Evolutionary conservation across 78 protist species (phyloP).

Genomic region (Speleostelium caveatum): DNA sequence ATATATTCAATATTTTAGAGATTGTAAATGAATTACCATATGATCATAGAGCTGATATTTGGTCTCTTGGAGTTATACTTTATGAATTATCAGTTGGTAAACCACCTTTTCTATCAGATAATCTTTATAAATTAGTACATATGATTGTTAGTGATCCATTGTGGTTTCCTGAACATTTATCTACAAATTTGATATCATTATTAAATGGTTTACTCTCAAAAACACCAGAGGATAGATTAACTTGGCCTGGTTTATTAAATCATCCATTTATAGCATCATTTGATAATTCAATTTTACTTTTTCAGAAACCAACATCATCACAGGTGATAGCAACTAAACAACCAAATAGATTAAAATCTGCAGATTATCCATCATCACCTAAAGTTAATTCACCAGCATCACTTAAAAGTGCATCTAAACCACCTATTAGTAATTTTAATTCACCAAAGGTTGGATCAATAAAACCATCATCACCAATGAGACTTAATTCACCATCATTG

Average conservation of each 20-base stretch:
- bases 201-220: constrained; percentile 83
- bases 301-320: not conserved
- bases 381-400: no score
- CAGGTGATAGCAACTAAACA: not conserved
- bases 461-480: not conserved
- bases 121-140: constrained; percentile 7
- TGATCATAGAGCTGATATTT: constrained; percentile 94
- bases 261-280: constrained; percentile 87
- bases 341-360: not conserved
- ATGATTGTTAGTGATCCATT: constrained; percentile 1
- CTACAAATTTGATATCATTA: constrained; percentile 7
- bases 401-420: no score
- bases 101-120: constrained; percentile 94
- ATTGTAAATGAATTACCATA: constrained; percentile 94
- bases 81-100: constrained; percentile 91
- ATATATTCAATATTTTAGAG: constrained; percentile 46
- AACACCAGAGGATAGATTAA: constrained; percentile 81
- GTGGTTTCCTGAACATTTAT: not conserved
- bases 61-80: constrained; percentile 93
- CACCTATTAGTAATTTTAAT: not conserved
- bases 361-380: not conserved
- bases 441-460: not conserved
- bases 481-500: not conserved
- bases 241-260: constrained; percentile 88
- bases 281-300: not conserved